Evolutionary conservation across 2,329 filamentous ascomycete species (phyloP).

Genomic region (Talaromyces sp.): DNA sequence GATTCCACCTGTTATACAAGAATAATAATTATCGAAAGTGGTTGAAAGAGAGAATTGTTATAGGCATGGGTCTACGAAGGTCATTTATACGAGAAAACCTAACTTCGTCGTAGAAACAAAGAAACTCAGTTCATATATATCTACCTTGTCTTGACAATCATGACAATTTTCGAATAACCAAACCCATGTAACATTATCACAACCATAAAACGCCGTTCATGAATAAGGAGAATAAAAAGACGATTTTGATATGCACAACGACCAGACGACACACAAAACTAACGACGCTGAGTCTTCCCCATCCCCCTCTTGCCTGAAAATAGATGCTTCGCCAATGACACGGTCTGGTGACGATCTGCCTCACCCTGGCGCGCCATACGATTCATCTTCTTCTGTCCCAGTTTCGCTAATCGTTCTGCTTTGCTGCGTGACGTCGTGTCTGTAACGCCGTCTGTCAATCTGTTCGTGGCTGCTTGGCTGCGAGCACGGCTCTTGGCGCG

Average conservation of each 20-base stretch:
- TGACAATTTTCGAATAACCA: neutral
- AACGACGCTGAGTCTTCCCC: constrained; percentile 65
- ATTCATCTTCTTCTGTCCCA: constrained; percentile 98
- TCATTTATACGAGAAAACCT: no score
- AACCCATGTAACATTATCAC: neutral
- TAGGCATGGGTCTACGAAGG: no score
- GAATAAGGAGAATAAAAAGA: neutral
- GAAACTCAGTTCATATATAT: neutral
- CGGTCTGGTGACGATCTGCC: constrained; percentile 82
- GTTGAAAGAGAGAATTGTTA: neutral
- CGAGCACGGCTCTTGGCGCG: constrained; percentile 68
- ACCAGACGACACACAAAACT: constrained; percentile 15
- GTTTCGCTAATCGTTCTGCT: constrained; percentile 80
- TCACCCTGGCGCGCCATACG: constrained; percentile 95
- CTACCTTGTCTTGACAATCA: neutral
- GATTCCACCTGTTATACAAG: no score
- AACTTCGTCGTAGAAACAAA: neutral
- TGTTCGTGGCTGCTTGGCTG: constrained; percentile 48
- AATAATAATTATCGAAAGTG: no score
- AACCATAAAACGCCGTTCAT: neutral
- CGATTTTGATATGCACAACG: neutral
- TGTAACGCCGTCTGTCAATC: constrained; percentile 52
- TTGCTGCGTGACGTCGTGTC: constrained; percentile 63
- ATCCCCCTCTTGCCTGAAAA: constrained; percentile 88
- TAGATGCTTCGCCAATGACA: constrained; percentile 82